These are phyloP conservation scores for Cladosporium sp. DNA, from an alignment of 2,329 filamentous ascomycete species.

Conservation along the genomic window DNA sequence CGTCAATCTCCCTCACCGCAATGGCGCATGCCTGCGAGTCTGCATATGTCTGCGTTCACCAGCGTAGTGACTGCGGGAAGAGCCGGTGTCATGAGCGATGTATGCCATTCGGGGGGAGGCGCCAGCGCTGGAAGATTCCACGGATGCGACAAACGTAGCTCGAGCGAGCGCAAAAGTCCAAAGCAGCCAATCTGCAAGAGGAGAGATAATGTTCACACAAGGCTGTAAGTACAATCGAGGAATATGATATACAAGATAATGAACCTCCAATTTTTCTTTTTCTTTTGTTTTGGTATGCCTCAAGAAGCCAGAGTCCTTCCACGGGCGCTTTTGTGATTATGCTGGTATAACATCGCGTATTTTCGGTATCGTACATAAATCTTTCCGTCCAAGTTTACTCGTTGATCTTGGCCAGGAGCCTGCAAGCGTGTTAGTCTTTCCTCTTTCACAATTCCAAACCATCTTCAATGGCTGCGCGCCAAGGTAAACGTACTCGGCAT, in stretches of 20 bases:
- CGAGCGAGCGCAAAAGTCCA: no score
- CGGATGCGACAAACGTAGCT: no score
- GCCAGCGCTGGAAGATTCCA: no score
- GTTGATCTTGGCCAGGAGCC: slow-evolving; percentile 98
- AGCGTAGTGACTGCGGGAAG: no score
- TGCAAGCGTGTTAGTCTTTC: slow-evolving; percentile 38
- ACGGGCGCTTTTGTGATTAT: neutral
- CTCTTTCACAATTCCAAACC: neutral
- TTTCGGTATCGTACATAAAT: slow-evolving; percentile 11
- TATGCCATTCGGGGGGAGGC: no score
- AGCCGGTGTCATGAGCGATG: no score
- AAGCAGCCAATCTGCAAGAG: no score
- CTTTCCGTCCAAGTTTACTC: slow-evolving; percentile 59
- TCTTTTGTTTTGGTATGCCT: slow-evolving; percentile 4
- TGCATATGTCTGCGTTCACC: no score
- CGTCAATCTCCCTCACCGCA: no score
- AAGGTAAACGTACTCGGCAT: slow-evolving; percentile 96
- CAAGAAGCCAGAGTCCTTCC: neutral
- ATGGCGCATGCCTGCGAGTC: no score
- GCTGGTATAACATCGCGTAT: slow-evolving; percentile 11
- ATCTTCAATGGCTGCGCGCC: neutral
- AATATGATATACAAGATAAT: neutral
- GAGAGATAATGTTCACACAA: neutral
- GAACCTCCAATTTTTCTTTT: neutral
- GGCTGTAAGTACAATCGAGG: neutral